Base-by-base conservation (phyloP, 352 stramenopile species). In the Globisporangium paroecandrum region DNA sequence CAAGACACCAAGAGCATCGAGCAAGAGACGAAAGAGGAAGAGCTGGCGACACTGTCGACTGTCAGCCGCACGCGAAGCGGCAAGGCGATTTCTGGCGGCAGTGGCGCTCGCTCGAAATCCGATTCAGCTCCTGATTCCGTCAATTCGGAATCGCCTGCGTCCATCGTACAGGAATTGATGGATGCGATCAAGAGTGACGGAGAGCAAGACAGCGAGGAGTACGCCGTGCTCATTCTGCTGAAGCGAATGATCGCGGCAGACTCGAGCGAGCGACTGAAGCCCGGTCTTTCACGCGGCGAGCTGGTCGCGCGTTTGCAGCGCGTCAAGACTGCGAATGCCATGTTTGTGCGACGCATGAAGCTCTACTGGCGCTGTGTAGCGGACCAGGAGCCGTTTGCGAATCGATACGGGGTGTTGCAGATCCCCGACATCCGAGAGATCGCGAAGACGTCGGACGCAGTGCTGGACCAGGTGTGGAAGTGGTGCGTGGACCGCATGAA, bases 401-500 rank as follows among this genome's bases (percentile, higher is more conserved):
- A 25, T 1, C 71, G 47, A 7, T 63, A 64, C 7, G 69, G 51
- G 12, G 34, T 62, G 22, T 69, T 86, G 57, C 57, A 77, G 55
- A 81, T 85, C 24, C 87, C 87, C 7, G 79, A 66, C 12, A 66
- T 93, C 18, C 22, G 43, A 3, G 83, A 93, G 29, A 78, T 95
- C 20, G 83, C 86, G 15, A 57, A 63, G 34, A 82, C 73, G 46
- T 79, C 82, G 20, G 77, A 88, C 49, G 59, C 69, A 0, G 86
- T 89, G 25, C 90, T 96, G 24, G 70, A 88, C 29, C 84, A 91
- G 54, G 77, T 96, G 10, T 96, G 88, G 88, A 78, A 82, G 51
- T 96, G 88, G 88, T 96, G 88, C 41, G 81, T 90, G n/a, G 87
- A 93, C 57, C 88, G 88, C 5, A 86, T 93, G 67, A 77, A 89